Evolutionary conservation across 2,329 filamentous ascomycete genomes (phyloP).

Genomic region (Colletotrichum musicola): DNA sequence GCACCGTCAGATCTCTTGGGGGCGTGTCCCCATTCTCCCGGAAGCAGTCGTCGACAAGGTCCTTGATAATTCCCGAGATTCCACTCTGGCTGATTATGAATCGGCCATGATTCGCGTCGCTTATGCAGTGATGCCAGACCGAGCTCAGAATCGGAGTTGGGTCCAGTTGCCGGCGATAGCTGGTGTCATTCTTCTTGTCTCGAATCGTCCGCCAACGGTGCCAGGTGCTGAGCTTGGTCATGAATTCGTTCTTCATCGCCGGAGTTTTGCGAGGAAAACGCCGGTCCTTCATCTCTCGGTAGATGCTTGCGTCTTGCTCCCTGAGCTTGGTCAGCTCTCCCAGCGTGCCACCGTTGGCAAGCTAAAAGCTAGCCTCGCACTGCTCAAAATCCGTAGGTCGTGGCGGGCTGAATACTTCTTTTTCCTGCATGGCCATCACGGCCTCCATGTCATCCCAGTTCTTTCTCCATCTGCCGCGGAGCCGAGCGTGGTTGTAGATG

Average conservation of each 20-base stretch:
- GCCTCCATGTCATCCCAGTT: constrained; percentile 4
- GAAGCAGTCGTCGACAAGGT: not conserved
- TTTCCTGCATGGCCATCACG: constrained; percentile 2
- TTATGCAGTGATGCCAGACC: no score
- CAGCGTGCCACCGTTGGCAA: constrained; percentile 1
- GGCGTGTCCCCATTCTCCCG: not conserved
- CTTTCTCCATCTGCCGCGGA: not conserved
- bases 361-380: constrained; percentile 2
- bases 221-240: not conserved
- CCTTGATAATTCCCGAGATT: not conserved
- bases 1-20: not conserved
- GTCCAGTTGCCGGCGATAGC: constrained; percentile 1
- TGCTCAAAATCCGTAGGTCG: not conserved
- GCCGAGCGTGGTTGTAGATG: not conserved
- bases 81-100: constrained; percentile 3
- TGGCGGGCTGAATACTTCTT: not conserved
- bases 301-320: not conserved
- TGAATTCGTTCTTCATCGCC: not conserved
- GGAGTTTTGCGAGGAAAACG: not conserved
- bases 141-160: not conserved
- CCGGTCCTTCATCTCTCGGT: not conserved
- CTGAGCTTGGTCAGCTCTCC: not conserved
- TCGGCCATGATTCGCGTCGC: no score
- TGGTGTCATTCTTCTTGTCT: not conserved
- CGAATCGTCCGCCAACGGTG: not conserved